phyloP scores from a whole-genome alignment of 768 basidiomycete genomes.

The Trametes coccinea region DNA sequence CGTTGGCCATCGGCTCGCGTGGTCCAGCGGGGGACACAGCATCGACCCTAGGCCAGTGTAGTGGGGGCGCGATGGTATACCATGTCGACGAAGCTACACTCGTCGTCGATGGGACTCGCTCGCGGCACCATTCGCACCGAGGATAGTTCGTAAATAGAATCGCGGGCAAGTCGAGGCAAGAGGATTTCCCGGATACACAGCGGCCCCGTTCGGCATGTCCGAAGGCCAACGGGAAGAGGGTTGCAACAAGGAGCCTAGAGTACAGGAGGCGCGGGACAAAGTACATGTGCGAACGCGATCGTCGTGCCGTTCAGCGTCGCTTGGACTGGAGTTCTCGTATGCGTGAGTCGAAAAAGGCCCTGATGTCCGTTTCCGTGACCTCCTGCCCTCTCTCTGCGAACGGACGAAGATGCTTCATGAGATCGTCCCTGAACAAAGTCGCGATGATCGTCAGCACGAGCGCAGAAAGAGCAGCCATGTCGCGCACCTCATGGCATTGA shows the following conservation, averaged over 20 bases:
- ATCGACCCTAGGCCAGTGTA: too few relatives aligned
- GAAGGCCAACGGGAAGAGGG: not conserved
- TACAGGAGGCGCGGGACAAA: constrained; percentile 3
- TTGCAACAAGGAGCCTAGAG: constrained; percentile 5
- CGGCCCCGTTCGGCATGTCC: not conserved
- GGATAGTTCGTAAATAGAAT: not conserved
- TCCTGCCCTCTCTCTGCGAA: constrained; percentile 78
- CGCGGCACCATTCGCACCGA: not conserved
- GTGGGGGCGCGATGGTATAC: too few relatives aligned
- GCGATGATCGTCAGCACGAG: not conserved
- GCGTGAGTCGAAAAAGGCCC: constrained; percentile 23
- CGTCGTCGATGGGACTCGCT: too few relatives aligned
- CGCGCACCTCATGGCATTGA: constrained; percentile 77
- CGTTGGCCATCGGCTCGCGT: not conserved
- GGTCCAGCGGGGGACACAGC: too few relatives aligned
- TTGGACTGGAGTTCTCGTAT: constrained; percentile 13
- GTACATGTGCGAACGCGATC: constrained; percentile 8
- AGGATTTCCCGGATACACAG: not conserved
- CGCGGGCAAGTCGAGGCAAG: not conserved
- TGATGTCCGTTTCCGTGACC: constrained; percentile 71
- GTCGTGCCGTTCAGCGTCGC: constrained; percentile 6
- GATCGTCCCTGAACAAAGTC: constrained; percentile 53
- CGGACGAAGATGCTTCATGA: constrained; percentile 70
- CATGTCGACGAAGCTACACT: too few relatives aligned
- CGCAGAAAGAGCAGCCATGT: not conserved